Conservation (phyloP, 2,329 filamentous ascomycete species). For the Cercospora janseana region DNA sequence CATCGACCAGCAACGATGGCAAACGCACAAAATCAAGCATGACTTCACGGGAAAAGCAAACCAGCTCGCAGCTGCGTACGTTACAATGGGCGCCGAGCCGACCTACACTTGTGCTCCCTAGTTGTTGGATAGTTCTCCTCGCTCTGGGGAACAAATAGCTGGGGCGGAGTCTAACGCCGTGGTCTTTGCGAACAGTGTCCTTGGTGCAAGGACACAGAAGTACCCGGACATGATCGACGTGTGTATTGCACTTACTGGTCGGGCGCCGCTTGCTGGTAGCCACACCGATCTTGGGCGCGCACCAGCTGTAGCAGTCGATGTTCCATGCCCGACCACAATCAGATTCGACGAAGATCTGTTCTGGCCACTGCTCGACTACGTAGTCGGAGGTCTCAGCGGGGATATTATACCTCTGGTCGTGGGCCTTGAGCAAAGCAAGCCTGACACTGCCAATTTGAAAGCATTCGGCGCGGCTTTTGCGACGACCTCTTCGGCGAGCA, state of each 20-base stretch:
- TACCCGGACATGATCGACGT: constrained; percentile 50
- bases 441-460: constrained; percentile 41
- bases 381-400: constrained; percentile 36
- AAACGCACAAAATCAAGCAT: constrained; percentile 38
- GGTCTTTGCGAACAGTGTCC: constrained; percentile 48
- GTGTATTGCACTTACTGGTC: constrained; percentile 46
- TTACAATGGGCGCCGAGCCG: constrained; percentile 43
- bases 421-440: constrained; percentile 36
- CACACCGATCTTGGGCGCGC: constrained; percentile 32
- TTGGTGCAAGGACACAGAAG: constrained; percentile 47
- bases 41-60: constrained; percentile 36
- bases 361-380: constrained; percentile 44
- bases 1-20: constrained; percentile 45
- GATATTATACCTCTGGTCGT: constrained; percentile 39
- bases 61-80: constrained; percentile 41
- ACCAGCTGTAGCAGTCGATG: constrained; percentile 17
- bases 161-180: constrained; percentile 51
- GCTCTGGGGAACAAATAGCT: constrained; percentile 42
- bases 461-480: constrained; percentile 49
- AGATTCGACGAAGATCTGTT: constrained; percentile 34
- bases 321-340: constrained; percentile 25
- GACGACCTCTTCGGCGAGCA: constrained; percentile 43
- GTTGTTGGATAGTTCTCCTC: constrained; percentile 39
- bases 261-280: constrained; percentile 35
- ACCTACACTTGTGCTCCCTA: constrained; percentile 51